Conservation (phyloP, 306 rosid genomes). For the Spatholobus suberectus region DNA sequence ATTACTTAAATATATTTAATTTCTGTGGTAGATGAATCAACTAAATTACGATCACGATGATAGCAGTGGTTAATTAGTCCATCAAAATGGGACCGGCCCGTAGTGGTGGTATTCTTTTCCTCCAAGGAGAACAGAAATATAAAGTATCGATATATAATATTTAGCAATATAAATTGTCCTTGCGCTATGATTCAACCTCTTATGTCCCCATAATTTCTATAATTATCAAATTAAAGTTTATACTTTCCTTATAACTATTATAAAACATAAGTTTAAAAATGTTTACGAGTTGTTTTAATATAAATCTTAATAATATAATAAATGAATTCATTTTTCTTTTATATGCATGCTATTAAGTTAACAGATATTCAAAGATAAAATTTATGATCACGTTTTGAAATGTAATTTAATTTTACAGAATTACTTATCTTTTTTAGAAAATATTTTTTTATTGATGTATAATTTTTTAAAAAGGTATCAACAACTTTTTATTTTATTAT, state of each 20-base stretch:
- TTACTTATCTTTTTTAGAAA: too few species aligned
- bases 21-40: slow-evolving; percentile 5
- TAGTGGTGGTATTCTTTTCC: not conserved
- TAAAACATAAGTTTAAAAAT: not conserved
- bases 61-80: not conserved
- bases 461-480: too few species aligned
- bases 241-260: too few species aligned
- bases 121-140: not conserved
- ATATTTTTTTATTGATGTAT: too few species aligned
- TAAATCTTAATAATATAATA: not conserved
- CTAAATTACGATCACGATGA: not conserved
- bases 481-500: too few species aligned
- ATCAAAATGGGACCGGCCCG: not conserved
- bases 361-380: not conserved
- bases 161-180: not conserved
- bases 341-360: not conserved
- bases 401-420: too few species aligned
- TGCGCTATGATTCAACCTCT: too few species aligned
- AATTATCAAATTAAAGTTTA: not conserved
- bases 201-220: not conserved
- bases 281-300: not conserved
- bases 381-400: too few species aligned
- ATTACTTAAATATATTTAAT: not conserved
- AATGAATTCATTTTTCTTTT: too few species aligned
- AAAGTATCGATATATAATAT: not conserved